Percentiles rank a stretch among this genome's conserved stretches.
Conservation (phyloP, 129 eudicot genomes). For the Escallonia rubra region DNA sequence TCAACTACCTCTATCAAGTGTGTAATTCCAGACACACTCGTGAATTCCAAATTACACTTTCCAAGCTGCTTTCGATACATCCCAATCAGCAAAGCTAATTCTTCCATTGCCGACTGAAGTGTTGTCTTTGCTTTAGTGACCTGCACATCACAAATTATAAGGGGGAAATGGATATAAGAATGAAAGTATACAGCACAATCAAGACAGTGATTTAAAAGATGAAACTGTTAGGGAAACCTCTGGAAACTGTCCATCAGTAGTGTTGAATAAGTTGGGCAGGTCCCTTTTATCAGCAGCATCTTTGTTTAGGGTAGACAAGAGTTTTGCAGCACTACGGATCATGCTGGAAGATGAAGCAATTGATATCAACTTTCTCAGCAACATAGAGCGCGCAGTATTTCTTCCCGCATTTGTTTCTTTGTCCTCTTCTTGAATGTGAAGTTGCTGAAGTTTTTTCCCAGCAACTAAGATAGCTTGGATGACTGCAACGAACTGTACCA, state of each 20-base stretch:
- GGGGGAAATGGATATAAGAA: neutral
- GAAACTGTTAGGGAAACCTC: constrained; percentile 45
- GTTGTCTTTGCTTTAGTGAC: constrained; percentile 54
- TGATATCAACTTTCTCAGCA: constrained; percentile 62
- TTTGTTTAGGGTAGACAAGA: constrained; percentile 66
- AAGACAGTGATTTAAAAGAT: constrained; percentile 1
- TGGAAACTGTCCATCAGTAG: constrained; percentile 52
- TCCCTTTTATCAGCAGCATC: constrained; percentile 83
- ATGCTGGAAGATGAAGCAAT: constrained; percentile 77
- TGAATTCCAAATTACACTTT: constrained; percentile 52
- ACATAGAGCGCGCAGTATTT: constrained; percentile 38
- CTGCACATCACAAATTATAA: constrained; percentile 22
- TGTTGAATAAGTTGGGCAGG: constrained; percentile 53
- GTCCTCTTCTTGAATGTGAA: constrained; percentile 44
- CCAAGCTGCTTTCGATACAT: constrained; percentile 75
- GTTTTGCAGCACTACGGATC: constrained; percentile 45
- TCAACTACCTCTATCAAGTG: constrained; percentile 86
- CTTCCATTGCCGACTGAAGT: constrained; percentile 52
- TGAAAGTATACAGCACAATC: neutral
- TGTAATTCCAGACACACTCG: constrained; percentile 66
- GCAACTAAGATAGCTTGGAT: constrained; percentile 70
- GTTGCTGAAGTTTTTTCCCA: constrained; percentile 71
- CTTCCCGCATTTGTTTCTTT: constrained; percentile 3
- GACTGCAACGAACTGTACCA: constrained; percentile 70
- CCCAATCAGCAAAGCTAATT: constrained; percentile 48